phyloP scores from a whole-genome alignment of 1,284 basidiomycete species.

The Puccinia horiana region DNA sequence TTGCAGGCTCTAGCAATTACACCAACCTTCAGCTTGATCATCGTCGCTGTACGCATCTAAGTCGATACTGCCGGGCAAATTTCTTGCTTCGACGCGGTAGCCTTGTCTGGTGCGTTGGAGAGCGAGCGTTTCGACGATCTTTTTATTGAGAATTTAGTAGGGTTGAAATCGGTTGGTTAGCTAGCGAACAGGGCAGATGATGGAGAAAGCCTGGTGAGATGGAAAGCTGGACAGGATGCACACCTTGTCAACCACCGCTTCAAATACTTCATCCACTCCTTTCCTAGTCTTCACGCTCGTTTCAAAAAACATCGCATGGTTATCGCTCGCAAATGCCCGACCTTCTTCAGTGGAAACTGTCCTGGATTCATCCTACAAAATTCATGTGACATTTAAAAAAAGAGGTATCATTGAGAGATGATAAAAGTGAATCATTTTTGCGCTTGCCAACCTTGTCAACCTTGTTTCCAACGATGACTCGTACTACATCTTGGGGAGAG shows the following conservation, averaged over 20 bases:
- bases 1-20: conserved; percentile 9
- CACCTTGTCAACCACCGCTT: conserved; percentile 72
- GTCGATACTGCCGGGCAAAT: conserved; percentile 37
- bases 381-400: not conserved
- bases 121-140: conserved; percentile 60
- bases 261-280: conserved; percentile 77
- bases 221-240: conserved; percentile 40
- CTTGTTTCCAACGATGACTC: conserved; percentile 93
- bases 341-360: conserved; percentile 81
- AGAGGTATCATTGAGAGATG: conserved; percentile 3
- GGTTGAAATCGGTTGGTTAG: not conserved
- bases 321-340: conserved; percentile 74
- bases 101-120: conserved; percentile 56
- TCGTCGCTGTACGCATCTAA: conserved; percentile 34
- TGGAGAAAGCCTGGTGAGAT: not conserved
- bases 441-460: conserved; percentile 73
- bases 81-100: not conserved
- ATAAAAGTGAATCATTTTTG: conserved; percentile 11
- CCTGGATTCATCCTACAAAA: conserved; percentile 75
- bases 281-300: conserved; percentile 64
- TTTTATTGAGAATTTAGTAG: not conserved
- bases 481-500: conserved; percentile 70
- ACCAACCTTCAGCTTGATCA: conserved; percentile 35
- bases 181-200: not conserved
- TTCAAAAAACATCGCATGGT: conserved; percentile 83